These are phyloP conservation scores for Sparassis latifolia DNA, from an alignment of 1,284 basidiomycete genomes.

Conservation along the genomic window DNA sequence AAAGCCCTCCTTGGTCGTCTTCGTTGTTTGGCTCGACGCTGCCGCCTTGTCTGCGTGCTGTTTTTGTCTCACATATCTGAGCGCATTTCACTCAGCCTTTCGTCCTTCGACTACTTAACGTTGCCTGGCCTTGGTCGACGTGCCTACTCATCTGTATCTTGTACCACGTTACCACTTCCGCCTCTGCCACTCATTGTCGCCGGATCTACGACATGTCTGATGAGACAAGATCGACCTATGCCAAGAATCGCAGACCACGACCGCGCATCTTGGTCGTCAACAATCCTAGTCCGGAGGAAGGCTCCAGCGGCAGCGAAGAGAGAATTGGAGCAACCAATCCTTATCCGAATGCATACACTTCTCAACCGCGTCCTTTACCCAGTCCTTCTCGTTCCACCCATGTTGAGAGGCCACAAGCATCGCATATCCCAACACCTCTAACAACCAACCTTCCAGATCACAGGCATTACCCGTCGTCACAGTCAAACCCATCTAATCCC, in stretches of 20 bases:
- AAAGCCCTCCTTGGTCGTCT: conserved; percentile 12
- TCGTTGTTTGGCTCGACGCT: conserved; percentile 21
- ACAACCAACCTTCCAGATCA: conserved; percentile 32
- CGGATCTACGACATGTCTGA: conserved; percentile 32
- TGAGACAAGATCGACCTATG: conserved; percentile 31
- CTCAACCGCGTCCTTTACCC: conserved; percentile 22
- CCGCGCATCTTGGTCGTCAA: conserved; percentile 44
- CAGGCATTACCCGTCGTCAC: conserved; percentile 29
- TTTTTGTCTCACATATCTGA: not conserved
- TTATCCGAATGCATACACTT: conserved; percentile 18
- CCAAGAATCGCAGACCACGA: conserved; percentile 12
- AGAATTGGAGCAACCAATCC: conserved; percentile 14
- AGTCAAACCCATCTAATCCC: conserved; percentile 41
- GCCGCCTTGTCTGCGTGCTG: conserved; percentile 5
- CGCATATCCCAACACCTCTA: conserved; percentile 27
- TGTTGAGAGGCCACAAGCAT: conserved; percentile 10
- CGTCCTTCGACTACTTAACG: conserved; percentile 1
- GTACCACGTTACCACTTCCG: conserved; percentile 1
- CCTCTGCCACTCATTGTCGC: not conserved
- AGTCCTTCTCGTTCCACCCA: conserved; percentile 18
- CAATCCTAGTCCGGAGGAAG: conserved; percentile 47
- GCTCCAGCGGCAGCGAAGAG: conserved; percentile 40
- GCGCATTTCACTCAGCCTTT: not conserved
- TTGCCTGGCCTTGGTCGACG: conserved; percentile 10
- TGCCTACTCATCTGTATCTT: conserved; percentile 8